Evolutionary conservation across 1,139 yeast genomes (phyloP), one percentile per base, ranked within the genome.

Genomic region (Candida smagusa): DNA sequence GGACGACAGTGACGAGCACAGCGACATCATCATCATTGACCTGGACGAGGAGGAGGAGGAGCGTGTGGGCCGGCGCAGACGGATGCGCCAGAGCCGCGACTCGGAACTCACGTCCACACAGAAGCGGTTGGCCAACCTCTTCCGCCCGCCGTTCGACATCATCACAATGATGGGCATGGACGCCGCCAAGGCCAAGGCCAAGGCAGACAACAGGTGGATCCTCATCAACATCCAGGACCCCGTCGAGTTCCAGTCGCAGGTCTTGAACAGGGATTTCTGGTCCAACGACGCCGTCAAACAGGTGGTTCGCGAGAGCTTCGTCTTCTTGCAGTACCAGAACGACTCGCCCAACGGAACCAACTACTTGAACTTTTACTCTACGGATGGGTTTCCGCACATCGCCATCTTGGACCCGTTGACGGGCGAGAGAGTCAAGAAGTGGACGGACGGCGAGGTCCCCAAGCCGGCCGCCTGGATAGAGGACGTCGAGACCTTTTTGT

Each of bases 391-490:
- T 53, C 99, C 99, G 1, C 97, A 92, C 56, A 80, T 94, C 30
- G 88, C 97, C 2, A 86, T 94, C 30, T 59, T 94, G 39, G 99
- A 94, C 56, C 97, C 98, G 2, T 78, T 90, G 56, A 92, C 98
- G 0, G 97, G 97, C 9, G 98, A 92, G 60, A 72, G 95, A 43
- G 75, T 88, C 39, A 74, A 75, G 48, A 71, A 70, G 42, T 90
- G 97, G 96, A 50, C 53, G 9, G 74, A 74, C 34, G 79, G 79
- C 9, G 63, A 56, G 31, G 81, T 80, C 1, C 95, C 94, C 0
- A 63, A 64, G 27, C 68, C 74, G 1, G 68, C 62, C 9, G 62
- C 59, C 21, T 90, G 92, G 79, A 56, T 82, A 12, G 72, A 73
- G 30, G 84, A 81, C 33, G 74, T 81, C 1, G 70, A 74, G 23